A percentile compares a stretch with the other conserved stretches of the same genome.
Evolutionary conservation across 305 asterid genomes (phyloP).

Genomic region (Rubia peregrina): DNA sequence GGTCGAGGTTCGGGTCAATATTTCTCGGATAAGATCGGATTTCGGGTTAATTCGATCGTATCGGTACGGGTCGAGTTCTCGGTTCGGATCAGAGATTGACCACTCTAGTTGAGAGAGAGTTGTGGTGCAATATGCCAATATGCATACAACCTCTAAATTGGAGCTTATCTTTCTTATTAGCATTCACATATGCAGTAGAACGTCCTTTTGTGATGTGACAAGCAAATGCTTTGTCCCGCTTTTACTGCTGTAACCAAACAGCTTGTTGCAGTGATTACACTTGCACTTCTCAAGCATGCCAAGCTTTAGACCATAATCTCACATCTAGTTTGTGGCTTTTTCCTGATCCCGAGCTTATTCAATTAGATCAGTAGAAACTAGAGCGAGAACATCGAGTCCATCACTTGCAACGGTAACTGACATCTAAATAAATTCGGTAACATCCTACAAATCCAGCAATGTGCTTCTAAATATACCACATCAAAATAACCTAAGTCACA

Average conservation of each 20-base stretch:
- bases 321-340: constrained; percentile 43
- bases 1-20: too few species aligned
- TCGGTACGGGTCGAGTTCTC: too few species aligned
- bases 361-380: constrained; percentile 37
- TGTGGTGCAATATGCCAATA: too few species aligned
- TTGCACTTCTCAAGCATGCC: constrained; percentile 63
- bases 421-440: constrained; percentile 30
- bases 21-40: too few species aligned
- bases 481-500: neutral
- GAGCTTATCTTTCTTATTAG: constrained; percentile 31
- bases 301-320: constrained; percentile 55
- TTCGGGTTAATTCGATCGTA: too few species aligned
- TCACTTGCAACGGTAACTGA: constrained; percentile 26
- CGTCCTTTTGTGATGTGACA: constrained; percentile 59
- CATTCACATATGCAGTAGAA: constrained; percentile 49
- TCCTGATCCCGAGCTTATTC: constrained; percentile 49
- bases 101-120: too few species aligned
- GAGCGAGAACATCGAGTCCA: constrained; percentile 22
- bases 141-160: too few species aligned
- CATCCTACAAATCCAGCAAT: neutral
- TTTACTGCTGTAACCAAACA: constrained; percentile 57
- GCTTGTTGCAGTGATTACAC: constrained; percentile 67
- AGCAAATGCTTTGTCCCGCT: constrained; percentile 78
- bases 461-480: neutral
- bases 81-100: too few species aligned